Conservation (phyloP, 164 flowering plant genomes). For the Buxus sempervirens region DNA sequence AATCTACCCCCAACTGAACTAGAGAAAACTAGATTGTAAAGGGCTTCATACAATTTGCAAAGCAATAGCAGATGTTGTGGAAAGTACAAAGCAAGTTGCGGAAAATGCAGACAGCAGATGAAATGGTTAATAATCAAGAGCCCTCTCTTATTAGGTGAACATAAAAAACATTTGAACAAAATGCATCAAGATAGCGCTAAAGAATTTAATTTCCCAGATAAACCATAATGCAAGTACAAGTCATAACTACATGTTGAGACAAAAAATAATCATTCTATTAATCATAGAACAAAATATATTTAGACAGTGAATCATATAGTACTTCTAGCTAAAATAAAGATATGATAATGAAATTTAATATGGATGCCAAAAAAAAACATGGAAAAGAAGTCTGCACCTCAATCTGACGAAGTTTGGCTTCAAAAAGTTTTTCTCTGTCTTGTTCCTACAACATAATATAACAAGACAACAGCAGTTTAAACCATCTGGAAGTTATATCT, state of each 20-base stretch:
- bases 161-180: no score
- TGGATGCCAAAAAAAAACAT: not conserved
- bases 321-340: not conserved
- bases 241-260: no score
- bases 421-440: constrained; percentile 80
- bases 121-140: no score
- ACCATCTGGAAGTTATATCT: not conserved
- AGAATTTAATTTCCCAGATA: no score
- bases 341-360: not conserved
- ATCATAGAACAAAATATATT: not conserved
- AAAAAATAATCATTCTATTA: not conserved
- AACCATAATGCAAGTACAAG: no score
- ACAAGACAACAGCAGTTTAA: constrained; percentile 4
- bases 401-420: constrained; percentile 90
- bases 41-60: not conserved
- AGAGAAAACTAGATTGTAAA: not conserved
- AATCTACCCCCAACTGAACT: not conserved
- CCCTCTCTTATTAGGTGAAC: no score
- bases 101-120: no score
- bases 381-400: constrained; percentile 51
- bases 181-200: no score
- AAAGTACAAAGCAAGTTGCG: no score
- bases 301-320: not conserved
- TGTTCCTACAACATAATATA: constrained; percentile 50
- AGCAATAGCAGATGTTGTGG: no score